These are phyloP conservation scores for Ganoderma lucidum DNA, from an alignment of 1,284 basidiomycete species.

Conservation along the genomic window DNA sequence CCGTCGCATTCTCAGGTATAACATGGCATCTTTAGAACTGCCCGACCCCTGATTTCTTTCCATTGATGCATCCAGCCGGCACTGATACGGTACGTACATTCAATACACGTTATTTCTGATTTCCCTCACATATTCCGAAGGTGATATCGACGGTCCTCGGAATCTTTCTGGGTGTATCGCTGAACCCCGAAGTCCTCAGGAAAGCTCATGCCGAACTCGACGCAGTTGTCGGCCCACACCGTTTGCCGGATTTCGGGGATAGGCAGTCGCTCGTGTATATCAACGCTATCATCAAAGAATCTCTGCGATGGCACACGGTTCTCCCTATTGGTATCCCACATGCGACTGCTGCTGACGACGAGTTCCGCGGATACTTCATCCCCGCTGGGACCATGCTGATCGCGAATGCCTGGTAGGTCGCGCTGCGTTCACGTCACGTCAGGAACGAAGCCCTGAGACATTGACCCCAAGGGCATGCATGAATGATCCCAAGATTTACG, in stretches of 20 bases:
- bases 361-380: no score
- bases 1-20: slow-evolving; percentile 19
- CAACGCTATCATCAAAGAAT: not conserved
- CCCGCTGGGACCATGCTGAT: no score
- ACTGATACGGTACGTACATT: slow-evolving; percentile 21
- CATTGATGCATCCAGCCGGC: slow-evolving; percentile 12
- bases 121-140: slow-evolving; percentile 17
- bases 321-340: no score
- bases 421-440: no score
- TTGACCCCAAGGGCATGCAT: no score
- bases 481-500: no score
- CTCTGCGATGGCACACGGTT: no score
- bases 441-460: no score
- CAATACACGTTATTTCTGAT: not conserved
- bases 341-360: no score
- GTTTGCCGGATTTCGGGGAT: slow-evolving; percentile 30
- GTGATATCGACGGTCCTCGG: slow-evolving; percentile 32
- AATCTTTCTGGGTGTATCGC: slow-evolving; percentile 31
- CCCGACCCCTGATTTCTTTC: not conserved
- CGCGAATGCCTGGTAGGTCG: no score
- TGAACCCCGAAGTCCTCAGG: slow-evolving; percentile 36
- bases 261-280: slow-evolving; percentile 33
- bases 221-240: slow-evolving; percentile 35
- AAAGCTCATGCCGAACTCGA: slow-evolving; percentile 44
- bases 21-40: not conserved